Evolutionary conservation across 2,329 filamentous ascomycete species (phyloP), one percentile per base, ranked within the genome.

Genomic region (Alternaria sp.): DNA sequence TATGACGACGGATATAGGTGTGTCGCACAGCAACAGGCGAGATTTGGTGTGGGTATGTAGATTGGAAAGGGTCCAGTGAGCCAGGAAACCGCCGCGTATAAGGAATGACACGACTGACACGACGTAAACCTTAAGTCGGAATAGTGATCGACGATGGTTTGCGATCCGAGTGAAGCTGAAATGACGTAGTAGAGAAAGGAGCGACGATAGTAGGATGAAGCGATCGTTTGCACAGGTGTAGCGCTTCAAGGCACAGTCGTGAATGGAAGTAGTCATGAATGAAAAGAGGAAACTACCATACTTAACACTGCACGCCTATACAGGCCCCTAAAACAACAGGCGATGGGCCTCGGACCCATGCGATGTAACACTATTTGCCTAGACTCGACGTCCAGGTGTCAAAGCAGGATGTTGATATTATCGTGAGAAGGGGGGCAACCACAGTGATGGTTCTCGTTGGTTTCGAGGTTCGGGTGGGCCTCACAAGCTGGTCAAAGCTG

Each of bases 171-270:
- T 43, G 36, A 49, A 44, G 36, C 11, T 36, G 51, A 44, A 18
- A 43, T 49, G 51, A 49, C 32, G 46, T 49, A 34, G 50, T 18
- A 44, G 54, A 60, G 38, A 34, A 18, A 61, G 25, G 57, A 68
- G 45, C 44, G 60, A 63, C 46, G 54, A 57, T 63, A 49, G 55
- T 63, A 53, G 48, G 53, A 36, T 25, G 28, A 27, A 30, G 40
- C 57, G 44, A 25, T 44, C 27, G 32, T 50, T 52, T 52, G 30
- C 38, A 59, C 52, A 56, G 32, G n/a, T 48, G 66, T 62, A 63
- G 68, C 67, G 65, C 63, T 36, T 70, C 64, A 69, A 69, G 61
- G 66, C 64, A 67, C 66, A 55, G 57, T 56, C 41, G 44, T 34
- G 53, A 60, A 55, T 43, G 27, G 30, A 53, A 54, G 41, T 36